Conservation (phyloP, 2,329 filamentous ascomycete species). For the Berkeleyomyces rouxiae region DNA sequence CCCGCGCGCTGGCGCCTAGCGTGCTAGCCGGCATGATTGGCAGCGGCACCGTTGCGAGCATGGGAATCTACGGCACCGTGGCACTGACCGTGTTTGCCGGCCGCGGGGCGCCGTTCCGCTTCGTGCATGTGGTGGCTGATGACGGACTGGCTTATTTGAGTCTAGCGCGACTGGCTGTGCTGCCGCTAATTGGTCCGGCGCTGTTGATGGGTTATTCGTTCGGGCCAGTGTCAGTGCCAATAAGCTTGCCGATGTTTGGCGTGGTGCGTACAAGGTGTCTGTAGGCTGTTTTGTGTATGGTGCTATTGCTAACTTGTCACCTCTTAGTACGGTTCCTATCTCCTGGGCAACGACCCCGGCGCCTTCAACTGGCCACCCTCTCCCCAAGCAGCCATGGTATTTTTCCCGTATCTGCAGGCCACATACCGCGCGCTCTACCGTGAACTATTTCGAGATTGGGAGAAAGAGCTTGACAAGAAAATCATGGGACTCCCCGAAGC, state of each 20-base stretch:
- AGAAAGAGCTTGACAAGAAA: conserved; percentile 31
- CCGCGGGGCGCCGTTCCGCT: conserved; percentile 26
- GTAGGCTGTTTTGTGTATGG: not conserved
- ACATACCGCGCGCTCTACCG: conserved; percentile 32
- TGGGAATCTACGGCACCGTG: conserved; percentile 36
- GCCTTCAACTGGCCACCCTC: conserved; percentile 37
- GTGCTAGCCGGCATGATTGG: conserved; percentile 36
- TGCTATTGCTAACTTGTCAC: conserved; percentile 19
- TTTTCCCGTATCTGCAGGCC: conserved; percentile 31
- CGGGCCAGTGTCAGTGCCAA: conserved; percentile 27
- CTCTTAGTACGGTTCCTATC: conserved; percentile 32
- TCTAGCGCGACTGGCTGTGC: conserved; percentile 17
- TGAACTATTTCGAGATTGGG: conserved; percentile 29
- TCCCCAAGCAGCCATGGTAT: conserved; percentile 31
- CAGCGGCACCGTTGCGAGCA: conserved; percentile 33
- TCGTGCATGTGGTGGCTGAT: conserved; percentile 22
- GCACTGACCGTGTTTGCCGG: conserved; percentile 38
- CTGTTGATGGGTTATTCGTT: conserved; percentile 29
- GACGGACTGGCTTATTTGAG: conserved; percentile 12
- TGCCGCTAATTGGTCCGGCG: conserved; percentile 31
- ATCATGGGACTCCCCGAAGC: conserved; percentile 24
- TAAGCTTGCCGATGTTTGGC: conserved; percentile 21
- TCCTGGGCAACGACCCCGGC: conserved; percentile 28
- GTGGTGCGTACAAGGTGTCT: conserved; percentile 4
- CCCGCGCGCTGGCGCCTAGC: conserved; percentile 40